phyloP scores from a whole-genome alignment of 805 yeast genomes.

The Spathaspora girioi region DNA sequence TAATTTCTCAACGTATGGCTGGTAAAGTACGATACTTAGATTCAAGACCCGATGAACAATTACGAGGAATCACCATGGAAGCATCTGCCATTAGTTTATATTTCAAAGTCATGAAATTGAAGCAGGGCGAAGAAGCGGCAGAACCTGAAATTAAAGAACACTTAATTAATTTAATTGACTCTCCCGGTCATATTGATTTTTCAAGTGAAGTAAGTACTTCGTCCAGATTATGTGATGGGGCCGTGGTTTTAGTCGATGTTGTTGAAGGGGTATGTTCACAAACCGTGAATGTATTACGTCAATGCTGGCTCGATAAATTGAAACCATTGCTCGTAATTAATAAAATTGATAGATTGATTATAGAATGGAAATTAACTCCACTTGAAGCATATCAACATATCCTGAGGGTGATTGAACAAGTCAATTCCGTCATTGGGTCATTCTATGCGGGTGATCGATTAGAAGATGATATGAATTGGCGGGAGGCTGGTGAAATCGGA shows the following conservation, averaged over 20 bases:
- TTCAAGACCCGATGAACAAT: slow-evolving; percentile 92
- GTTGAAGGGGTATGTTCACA: slow-evolving; percentile 99
- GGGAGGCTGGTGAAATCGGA: slow-evolving; percentile 56
- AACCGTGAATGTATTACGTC: slow-evolving; percentile 90
- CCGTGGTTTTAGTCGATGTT: slow-evolving; percentile 90
- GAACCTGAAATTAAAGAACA: slow-evolving; percentile 59
- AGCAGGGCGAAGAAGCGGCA: slow-evolving; percentile 32
- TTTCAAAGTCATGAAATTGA: slow-evolving; percentile 59
- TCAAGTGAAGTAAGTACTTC: slow-evolving; percentile 96
- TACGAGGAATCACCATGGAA: slow-evolving; percentile 97
- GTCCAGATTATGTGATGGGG: slow-evolving; percentile 94
- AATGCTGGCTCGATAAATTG: slow-evolving; percentile 90
- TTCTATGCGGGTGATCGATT: slow-evolving; percentile 90
- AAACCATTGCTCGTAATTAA: slow-evolving; percentile 86
- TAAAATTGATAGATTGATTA: slow-evolving; percentile 82
- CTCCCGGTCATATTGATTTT: slow-evolving; percentile 99
- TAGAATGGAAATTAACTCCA: slow-evolving; percentile 79
- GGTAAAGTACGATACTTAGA: slow-evolving; percentile 93
- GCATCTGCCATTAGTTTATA: slow-evolving; percentile 93
- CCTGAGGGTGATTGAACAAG: slow-evolving; percentile 80
- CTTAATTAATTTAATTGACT: slow-evolving; percentile 87
- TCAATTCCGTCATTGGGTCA: slow-evolving; percentile 90
- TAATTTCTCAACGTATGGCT: slow-evolving; percentile 90
- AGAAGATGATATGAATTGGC: slow-evolving; percentile 78
- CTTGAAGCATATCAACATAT: slow-evolving; percentile 82